phyloP scores from a whole-genome alignment of 768 basidiomycete genomes.

The Lentinula aciculospora region DNA sequence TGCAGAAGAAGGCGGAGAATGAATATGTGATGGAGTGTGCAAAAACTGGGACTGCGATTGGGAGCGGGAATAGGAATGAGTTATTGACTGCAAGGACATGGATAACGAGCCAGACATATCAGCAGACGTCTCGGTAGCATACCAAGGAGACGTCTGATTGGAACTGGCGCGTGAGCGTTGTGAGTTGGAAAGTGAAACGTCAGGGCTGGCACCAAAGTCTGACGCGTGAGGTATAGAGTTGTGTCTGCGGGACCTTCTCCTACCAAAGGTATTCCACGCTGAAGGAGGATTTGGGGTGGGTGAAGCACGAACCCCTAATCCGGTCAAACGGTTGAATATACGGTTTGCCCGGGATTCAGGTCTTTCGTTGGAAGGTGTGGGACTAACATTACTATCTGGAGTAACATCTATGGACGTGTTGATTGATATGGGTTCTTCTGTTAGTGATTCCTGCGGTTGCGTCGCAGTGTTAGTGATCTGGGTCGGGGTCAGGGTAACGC shows the following conservation, averaged over 20 bases:
- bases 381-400: not conserved
- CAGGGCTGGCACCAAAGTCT: conserved; percentile 4
- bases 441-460: not conserved
- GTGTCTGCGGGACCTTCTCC: not conserved
- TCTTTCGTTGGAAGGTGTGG: not conserved
- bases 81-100: not conserved
- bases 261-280: conserved; percentile 7
- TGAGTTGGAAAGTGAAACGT: conserved; percentile 1
- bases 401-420: not conserved
- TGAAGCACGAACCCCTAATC: not conserved
- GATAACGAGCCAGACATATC: not conserved
- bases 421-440: not conserved
- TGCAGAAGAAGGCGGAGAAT: not conserved
- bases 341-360: conserved; percentile 5
- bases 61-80: conserved; percentile 1
- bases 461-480: not conserved
- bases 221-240: conserved; percentile 4
- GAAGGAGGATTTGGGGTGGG: conserved; percentile 5
- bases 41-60: not conserved
- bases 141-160: not conserved
- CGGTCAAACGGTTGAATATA: conserved; percentile 1
- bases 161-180: conserved; percentile 6
- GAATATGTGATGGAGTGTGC: not conserved
- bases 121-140: not conserved
- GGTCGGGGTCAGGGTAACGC: not conserved